Percentiles rank a stretch among this genome's conserved stretches.
These are phyloP conservation scores for Eurotiales sp. DNA, from an alignment of 2,329 filamentous ascomycete species.

Conservation along the genomic window DNA sequence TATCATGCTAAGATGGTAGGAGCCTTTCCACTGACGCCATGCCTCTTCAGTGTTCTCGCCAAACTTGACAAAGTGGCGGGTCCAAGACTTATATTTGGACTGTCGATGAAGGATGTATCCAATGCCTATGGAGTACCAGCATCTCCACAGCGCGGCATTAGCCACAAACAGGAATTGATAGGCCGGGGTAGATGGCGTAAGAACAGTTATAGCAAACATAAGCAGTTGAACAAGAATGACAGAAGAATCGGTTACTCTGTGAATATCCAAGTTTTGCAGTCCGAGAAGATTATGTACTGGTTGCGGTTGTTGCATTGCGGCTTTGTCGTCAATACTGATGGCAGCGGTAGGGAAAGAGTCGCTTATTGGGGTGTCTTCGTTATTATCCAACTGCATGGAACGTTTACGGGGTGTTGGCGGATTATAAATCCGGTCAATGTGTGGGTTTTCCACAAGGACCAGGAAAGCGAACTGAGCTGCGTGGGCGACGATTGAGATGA, in stretches of 20 bases:
- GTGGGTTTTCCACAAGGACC: slow-evolving; percentile 87
- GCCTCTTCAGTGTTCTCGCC: slow-evolving; percentile 87
- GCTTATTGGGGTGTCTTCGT: slow-evolving; percentile 9
- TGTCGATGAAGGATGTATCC: slow-evolving; percentile 81
- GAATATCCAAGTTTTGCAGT: slow-evolving; percentile 77
- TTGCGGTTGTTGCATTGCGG: slow-evolving; percentile 51
- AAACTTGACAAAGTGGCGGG: slow-evolving; percentile 94
- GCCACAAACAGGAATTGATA: slow-evolving; percentile 76
- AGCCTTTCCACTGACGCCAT: slow-evolving; percentile 96
- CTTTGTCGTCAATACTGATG: slow-evolving; percentile 27
- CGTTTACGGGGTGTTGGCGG: slow-evolving; percentile 69
- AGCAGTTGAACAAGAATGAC: slow-evolving; percentile 74
- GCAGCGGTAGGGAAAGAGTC: slow-evolving; percentile 10
- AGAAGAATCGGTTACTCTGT: slow-evolving; percentile 79
- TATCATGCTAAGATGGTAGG: slow-evolving; percentile 88
- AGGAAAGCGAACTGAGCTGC: slow-evolving; percentile 92
- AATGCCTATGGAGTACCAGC: slow-evolving; percentile 89
- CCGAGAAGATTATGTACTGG: slow-evolving; percentile 82
- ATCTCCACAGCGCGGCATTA: slow-evolving; percentile 76
- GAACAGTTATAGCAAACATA: slow-evolving; percentile 66
- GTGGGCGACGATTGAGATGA: slow-evolving; percentile 94
- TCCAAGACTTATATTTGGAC: slow-evolving; percentile 90
- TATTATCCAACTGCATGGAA: slow-evolving; percentile 27
- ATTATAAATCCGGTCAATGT: slow-evolving; percentile 98
- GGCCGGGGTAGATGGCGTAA: slow-evolving; percentile 71